A percentile compares a stretch with the other conserved stretches of the same genome.
Evolutionary conservation across 257 asterid species (phyloP).

Genomic region (Scutellaria baicalensis): DNA sequence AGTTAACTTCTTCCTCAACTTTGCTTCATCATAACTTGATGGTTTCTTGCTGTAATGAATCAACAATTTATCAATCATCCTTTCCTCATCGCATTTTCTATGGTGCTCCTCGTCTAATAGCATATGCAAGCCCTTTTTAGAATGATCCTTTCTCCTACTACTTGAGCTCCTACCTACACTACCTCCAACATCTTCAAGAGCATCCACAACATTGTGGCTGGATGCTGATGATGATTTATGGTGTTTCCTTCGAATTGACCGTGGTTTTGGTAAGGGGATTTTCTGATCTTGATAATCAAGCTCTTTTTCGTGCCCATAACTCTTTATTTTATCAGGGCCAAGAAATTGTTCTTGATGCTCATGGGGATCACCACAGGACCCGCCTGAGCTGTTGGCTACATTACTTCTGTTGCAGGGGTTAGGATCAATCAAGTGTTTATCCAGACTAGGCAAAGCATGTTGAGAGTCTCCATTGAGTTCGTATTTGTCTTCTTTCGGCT

Average conservation of each 20-base stretch:
- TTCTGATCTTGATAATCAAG: constrained; percentile 30
- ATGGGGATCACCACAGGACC: constrained; percentile 11
- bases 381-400: constrained; percentile 4
- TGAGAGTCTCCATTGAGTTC: constrained; percentile 29
- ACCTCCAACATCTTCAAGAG: constrained; percentile 38
- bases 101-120: constrained; percentile 54
- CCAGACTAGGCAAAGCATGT: constrained; percentile 21
- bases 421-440: constrained; percentile 14
- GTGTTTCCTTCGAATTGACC: constrained; percentile 64
- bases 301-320: constrained; percentile 24
- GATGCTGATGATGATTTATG: constrained; percentile 51
- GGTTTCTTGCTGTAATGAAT: constrained; percentile 87
- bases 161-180: constrained; percentile 39
- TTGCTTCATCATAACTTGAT: constrained; percentile 37
- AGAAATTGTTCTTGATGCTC: constrained; percentile 18
- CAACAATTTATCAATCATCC: constrained; percentile 67
- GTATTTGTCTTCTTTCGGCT: constrained; percentile 43
- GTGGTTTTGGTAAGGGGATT: constrained; percentile 54
- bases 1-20: constrained; percentile 26
- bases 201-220: constrained; percentile 21
- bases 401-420: neutral
- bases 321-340: constrained; percentile 16
- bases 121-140: constrained; percentile 58
- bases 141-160: constrained; percentile 66
- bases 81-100: constrained; percentile 60